Base-by-base conservation (phyloP, 371 early-diverging fungal genomes). In the Mycotypha africana region DNA sequence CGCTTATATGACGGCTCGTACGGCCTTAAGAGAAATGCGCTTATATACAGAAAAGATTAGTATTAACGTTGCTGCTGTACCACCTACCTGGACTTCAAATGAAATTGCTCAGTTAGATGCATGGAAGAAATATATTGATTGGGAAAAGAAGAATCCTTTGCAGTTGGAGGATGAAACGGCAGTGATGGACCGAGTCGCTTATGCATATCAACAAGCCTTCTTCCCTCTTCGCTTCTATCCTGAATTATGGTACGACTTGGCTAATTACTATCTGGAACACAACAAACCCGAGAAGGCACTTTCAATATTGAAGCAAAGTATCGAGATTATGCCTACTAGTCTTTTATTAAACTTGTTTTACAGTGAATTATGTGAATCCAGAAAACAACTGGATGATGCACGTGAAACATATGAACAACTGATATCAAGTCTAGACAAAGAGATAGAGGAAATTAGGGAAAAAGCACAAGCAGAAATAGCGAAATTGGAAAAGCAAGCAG, bases 81-180 rank as follows among this genome's bases (percentile, higher is more conserved):
- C 93, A n/a, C 88, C 93, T 17, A 74, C 70, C 32, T 94, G 94
- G 93, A 79, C 82, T 0, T 61, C 81, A 16, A 70, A 75, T 21
- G 95, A 95, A 49, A 38, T 79, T 14, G 65, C 79, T 41, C 70
- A 91, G 51, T 58, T 90, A 38, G 78, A 78, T 19, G 63, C 76
- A 9, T 95, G 94, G 95, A 90, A 89, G 51, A 63, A 76, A 12
- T 92, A 86, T 57, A 85, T 97, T 44, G 71, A 75, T 35, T 97
- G 97, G 97, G 98, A 97, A 62, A 78, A 74, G 44, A 67, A 79
- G 14, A 93, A 97, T 54, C 95, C 98, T 14, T 65, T 96, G 26
- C 79, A 78, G 11, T 49, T 93, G 22, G 91, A 88, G 26, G 87
- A 88, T 19, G 51, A 62, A 0, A 50, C 61, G 0, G 59, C 61